phyloP scores from a whole-genome alignment of 148 eudicot genomes.

The Rhododendron ferrugineum region DNA sequence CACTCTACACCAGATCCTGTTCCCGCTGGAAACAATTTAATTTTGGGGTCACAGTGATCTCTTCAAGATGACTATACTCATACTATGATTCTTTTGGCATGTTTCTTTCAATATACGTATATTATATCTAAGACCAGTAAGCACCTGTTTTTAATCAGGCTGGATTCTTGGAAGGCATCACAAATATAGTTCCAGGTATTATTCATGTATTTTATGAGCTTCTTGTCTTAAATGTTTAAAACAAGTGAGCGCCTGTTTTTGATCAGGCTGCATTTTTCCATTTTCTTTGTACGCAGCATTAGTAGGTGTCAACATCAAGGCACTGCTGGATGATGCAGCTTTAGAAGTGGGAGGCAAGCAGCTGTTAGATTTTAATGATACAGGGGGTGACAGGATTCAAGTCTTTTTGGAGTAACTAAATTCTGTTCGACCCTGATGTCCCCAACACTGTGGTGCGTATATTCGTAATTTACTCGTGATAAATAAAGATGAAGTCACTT shows the following conservation, averaged over 20 bases:
- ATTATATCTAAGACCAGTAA: neutral
- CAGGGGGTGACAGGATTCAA: slow-evolving; percentile 81
- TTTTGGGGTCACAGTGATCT: neutral
- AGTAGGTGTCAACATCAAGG: slow-evolving; percentile 83
- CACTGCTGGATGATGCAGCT: slow-evolving; percentile 60
- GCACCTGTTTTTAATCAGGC: slow-evolving; percentile 41
- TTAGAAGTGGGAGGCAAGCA: slow-evolving; percentile 62
- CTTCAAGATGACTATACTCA: neutral
- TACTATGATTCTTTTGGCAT: neutral
- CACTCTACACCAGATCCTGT: neutral
- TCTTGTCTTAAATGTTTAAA: neutral
- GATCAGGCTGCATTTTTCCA: neutral
- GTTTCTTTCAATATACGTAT: neutral
- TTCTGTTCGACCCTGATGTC: neutral
- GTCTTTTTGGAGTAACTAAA: slow-evolving; percentile 61
- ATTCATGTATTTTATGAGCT: neutral
- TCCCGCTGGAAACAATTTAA: neutral
- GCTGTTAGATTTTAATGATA: slow-evolving; percentile 68
- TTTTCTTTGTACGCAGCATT: slow-evolving; percentile 45
- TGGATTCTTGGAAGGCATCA: slow-evolving; percentile 88
- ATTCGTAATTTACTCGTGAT: neutral
- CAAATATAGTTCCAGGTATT: slow-evolving; percentile 94
- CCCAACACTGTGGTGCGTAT: neutral
- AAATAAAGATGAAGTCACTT: neutral
- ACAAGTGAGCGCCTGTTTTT: neutral